Percentiles rank a stretch among this genome's conserved stretches.
These are phyloP conservation scores for Apiospora rasikravindrae DNA, from an alignment of 2,329 filamentous ascomycete genomes.

Conservation along the genomic window DNA sequence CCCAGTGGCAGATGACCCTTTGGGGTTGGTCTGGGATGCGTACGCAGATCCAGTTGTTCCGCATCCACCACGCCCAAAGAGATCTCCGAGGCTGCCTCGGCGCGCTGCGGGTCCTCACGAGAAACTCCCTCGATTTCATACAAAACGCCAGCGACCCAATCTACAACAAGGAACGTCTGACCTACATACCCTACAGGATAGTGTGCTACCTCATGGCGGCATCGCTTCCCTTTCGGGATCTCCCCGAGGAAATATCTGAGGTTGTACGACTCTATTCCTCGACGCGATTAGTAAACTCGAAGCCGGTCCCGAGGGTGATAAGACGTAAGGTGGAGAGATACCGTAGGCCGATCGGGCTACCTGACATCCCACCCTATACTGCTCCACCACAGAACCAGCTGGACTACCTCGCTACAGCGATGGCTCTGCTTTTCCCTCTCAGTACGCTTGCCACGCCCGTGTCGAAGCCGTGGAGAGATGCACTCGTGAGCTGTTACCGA, in stretches of 20 bases:
- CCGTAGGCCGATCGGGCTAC: too few relatives aligned
- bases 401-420: too few relatives aligned
- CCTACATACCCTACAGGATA: not conserved
- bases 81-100: not conserved
- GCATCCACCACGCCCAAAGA: not conserved
- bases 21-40: not conserved
- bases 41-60: not conserved
- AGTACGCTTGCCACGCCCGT: too few relatives aligned
- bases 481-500: not conserved
- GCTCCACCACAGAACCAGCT: too few relatives aligned
- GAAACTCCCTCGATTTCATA: too few relatives aligned
- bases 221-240: not conserved
- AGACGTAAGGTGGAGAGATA: too few relatives aligned
- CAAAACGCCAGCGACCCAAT: not conserved
- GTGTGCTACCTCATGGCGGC: not conserved
- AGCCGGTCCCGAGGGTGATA: too few relatives aligned
- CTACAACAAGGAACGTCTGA: not conserved
- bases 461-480: not conserved
- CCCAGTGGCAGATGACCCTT: not conserved
- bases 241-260: not conserved
- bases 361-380: too few relatives aligned
- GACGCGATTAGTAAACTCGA: not conserved
- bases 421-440: too few relatives aligned
- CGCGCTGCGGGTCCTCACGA: rapidly evolving
- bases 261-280: not conserved